These are phyloP conservation scores for Pseudoperonospora humuli DNA, from an alignment of 352 stramenopile genomes.

Conservation along the genomic window DNA sequence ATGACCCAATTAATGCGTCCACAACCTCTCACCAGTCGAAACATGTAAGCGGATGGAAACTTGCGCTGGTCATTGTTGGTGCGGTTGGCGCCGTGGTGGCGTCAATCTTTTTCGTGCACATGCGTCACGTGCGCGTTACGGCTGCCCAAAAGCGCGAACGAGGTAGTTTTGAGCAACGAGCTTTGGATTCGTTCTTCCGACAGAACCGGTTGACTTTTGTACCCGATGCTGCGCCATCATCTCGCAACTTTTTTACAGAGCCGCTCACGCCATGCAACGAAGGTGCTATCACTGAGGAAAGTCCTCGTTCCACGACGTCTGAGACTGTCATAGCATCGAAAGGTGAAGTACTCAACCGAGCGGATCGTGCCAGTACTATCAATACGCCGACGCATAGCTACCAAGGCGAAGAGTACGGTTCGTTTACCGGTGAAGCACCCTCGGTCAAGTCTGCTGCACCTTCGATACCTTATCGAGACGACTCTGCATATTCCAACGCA, in stretches of 20 bases:
- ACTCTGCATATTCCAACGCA: slow-evolving; percentile 12
- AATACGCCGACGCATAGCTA: slow-evolving; percentile 24
- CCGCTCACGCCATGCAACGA: slow-evolving; percentile 29
- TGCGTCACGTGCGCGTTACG: slow-evolving; percentile 21
- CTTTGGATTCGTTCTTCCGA: slow-evolving; percentile 47
- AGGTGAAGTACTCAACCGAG: slow-evolving; percentile 17
- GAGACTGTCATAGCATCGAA: slow-evolving; percentile 14
- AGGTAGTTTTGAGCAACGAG: slow-evolving; percentile 33
- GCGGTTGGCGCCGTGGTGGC: slow-evolving; percentile 36
- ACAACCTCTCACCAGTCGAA: slow-evolving; percentile 11
- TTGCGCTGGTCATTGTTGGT: slow-evolving; percentile 38
- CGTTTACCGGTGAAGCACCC: slow-evolving; percentile 16
- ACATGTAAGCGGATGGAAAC: slow-evolving; percentile 28
- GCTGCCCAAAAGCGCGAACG: slow-evolving; percentile 20
- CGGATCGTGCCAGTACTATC: slow-evolving; percentile 4
- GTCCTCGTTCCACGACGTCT: slow-evolving; percentile 2
- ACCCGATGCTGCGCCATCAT: slow-evolving; percentile 12
- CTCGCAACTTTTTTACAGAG: slow-evolving; percentile 20
- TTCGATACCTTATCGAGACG: neutral
- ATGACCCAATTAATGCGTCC: slow-evolving; percentile 9
- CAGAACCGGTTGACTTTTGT: slow-evolving; percentile 36
- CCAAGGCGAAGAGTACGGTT: slow-evolving; percentile 19
- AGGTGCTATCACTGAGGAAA: slow-evolving; percentile 22
- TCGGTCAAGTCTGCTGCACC: slow-evolving; percentile 7
- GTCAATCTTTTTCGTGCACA: slow-evolving; percentile 55